Base-by-base conservation (phyloP, 208 protist genomes). In the Angomonas deanei region DNA sequence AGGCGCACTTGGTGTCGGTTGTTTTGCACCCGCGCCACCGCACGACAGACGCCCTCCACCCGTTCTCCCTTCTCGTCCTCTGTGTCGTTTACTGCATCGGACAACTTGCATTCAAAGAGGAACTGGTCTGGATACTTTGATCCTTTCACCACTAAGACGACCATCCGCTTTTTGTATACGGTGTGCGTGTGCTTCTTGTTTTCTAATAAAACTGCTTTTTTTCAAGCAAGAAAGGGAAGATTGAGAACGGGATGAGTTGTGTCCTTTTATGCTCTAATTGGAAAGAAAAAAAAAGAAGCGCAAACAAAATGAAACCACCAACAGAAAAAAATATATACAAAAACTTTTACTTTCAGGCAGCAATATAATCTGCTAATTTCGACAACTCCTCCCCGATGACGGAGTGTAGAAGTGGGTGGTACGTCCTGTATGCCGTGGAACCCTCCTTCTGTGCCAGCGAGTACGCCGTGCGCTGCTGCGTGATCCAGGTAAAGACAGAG, bases 81-180 rank as follows among this genome's bases (percentile, higher is more conserved):
- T 13, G 47, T 28, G 10, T 19, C 52, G 28, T 61, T 49, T 10
- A 79, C 23, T 11, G 54, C 34, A 24, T 76, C 76, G 21, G 33
- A 66, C 24, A 77, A 32, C 26, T 49, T 58, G 39, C 81, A 76
- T 69, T 91, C 78, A 21, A 79, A 54, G 3, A 55, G 39, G 64
- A 94, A 94, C 69, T 88, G 78, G 33, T 92, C 88, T 0, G 84
- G 78, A 61, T 82, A 94, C 36, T 69, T 77, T 8, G 88, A 91
- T 0, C 88, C 88, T 62, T 94, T 94, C 38, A 94, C 88, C 0
- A 79, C 58, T 0, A 94, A 63, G 2, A 86, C 38, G 8, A 94
- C 88, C 88, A 94, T 94, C 8, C 21, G 19, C 26, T 50, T 17
- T n/a, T 54, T 54, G 28, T 21, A 48, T 31, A 4, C 54, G 17